Conservation (phyloP, 2,329 filamentous ascomycete genomes). For the Plectosphaerella sp. region DNA sequence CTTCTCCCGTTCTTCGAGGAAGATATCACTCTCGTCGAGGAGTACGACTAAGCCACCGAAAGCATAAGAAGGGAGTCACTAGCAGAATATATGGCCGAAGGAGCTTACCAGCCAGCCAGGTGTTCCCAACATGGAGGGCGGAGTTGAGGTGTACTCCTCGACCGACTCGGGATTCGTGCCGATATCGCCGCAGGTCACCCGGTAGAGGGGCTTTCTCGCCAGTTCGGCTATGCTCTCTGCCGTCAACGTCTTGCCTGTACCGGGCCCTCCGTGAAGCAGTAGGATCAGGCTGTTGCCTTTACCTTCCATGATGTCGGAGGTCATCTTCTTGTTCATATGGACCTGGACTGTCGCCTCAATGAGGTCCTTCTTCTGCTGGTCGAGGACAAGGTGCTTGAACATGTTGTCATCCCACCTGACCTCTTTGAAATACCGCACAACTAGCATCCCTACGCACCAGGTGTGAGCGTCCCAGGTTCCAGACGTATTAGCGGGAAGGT, state of each 20-base stretch:
- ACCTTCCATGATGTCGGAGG: not conserved
- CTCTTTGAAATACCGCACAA: not conserved
- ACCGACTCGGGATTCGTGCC: constrained; percentile 14
- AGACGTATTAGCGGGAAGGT: not conserved
- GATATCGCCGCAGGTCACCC: constrained; percentile 19
- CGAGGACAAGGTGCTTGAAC: not conserved
- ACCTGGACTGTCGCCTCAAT: not conserved
- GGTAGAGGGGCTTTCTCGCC: constrained; percentile 14
- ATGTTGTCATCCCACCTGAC: not conserved
- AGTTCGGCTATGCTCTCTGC: constrained; percentile 2
- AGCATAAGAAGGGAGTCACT: not conserved
- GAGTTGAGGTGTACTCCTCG: constrained; percentile 13
- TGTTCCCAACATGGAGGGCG: not conserved
- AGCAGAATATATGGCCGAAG: not conserved
- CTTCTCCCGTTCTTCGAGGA: constrained; percentile 76
- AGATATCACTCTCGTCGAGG: constrained; percentile 81
- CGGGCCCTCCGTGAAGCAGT: constrained; percentile 3
- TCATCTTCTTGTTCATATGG: not conserved
- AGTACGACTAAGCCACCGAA: constrained; percentile 60
- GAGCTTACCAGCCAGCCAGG: constrained; percentile 52
- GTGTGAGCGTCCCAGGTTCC: not conserved
- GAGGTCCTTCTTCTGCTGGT: not conserved
- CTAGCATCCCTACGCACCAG: not conserved
- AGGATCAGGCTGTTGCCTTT: constrained; percentile 4
- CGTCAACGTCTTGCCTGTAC: constrained; percentile 1